Evolutionary conservation across 371 early-diverging fungal genomes (phyloP).

Genomic region (Basidiobolus meristosporus): DNA sequence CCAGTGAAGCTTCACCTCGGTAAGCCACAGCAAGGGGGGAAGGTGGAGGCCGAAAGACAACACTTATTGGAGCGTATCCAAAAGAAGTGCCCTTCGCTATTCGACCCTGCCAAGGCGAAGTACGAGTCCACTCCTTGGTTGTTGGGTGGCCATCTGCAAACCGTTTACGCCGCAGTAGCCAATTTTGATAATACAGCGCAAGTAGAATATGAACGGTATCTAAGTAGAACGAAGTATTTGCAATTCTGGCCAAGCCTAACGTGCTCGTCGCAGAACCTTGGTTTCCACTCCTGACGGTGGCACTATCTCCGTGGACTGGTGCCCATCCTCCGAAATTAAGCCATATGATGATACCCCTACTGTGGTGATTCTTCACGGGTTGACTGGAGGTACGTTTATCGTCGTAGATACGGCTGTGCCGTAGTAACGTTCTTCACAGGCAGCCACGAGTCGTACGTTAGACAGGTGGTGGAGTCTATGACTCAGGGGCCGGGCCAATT

Average conservation of each 20-base stretch:
- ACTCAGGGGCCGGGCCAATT: conserved; percentile 27
- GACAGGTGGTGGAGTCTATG: conserved; percentile 29
- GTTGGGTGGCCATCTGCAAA: conserved; percentile 35
- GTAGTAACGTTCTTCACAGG: background rate
- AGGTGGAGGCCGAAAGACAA: too few relatives aligned
- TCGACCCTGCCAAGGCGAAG: conserved; percentile 6
- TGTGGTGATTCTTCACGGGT: conserved; percentile 65
- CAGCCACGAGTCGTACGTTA: conserved; percentile 1
- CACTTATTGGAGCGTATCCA: too few relatives aligned
- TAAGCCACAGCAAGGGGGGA: too few relatives aligned
- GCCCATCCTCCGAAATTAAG: conserved; percentile 27
- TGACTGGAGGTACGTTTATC: conserved; percentile 81
- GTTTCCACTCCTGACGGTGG: too few relatives aligned
- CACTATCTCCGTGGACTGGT: conserved; percentile 75
- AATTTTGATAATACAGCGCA: conserved; percentile 9
- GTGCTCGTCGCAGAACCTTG: too few relatives aligned
- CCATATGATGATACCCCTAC: conserved; percentile 37
- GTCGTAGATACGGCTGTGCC: background rate
- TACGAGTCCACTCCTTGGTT: conserved; percentile 29
- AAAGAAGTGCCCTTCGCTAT: conserved; percentile 14
- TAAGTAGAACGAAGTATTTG: too few relatives aligned
- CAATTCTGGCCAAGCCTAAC: conserved; percentile 36
- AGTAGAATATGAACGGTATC: conserved; percentile 30
- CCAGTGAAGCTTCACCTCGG: too few relatives aligned
- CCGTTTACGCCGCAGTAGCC: conserved; percentile 28